Base-by-base conservation (phyloP, 441 rosid species). In the Dalechampia spathulata region DNA sequence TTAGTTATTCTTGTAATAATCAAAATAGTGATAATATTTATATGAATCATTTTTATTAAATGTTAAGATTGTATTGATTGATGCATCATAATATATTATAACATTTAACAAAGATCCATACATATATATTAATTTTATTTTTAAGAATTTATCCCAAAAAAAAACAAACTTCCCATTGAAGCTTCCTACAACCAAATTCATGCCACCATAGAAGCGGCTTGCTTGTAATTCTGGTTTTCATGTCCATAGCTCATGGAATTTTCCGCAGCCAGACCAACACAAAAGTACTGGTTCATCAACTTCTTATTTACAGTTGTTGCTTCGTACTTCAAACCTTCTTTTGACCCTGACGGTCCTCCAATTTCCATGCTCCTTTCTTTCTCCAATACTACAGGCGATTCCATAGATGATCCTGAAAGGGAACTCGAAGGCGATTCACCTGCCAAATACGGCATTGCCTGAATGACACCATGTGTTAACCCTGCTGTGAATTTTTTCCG, bases 401-500 rank as follows among this genome's bases (percentile, higher is more conserved):
- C 67, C 45, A 70, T n/a, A 27, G 73, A 71, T 12, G 85, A 74
- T 26, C 36, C 64, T 1, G 81, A 70, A 12, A 49, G 49, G 4
- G 80, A 62, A 58, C 75, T 30, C 6, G 73, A 67, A 59, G 77
- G 65, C 2, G 92, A 79, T 38, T 68, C 69, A 55, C 57, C 57
- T 30, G 70, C 58, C 3, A 71, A 69, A 57, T 78, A 72, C 10
- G 86, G 82, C 22, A 58, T 70, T 38, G 87, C 64, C 48, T 74
- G 83, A 65, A 83, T 75, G 27, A 85, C 96, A 23, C 97, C 97
- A 9, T 82, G 95, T 71, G 68, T 83, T 36, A 90, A 60, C 50
- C 85, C 87, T 25, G 71, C 65, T 0, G 93, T 72, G 46, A 80
- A 87, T 67, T 72, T 93, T 77, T 68, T 66, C 58, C 85, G 77